Percentiles rank a stretch among this genome's conserved stretches.
Conservation (phyloP, 2,329 filamentous ascomycete genomes). For the Phoma sp. region DNA sequence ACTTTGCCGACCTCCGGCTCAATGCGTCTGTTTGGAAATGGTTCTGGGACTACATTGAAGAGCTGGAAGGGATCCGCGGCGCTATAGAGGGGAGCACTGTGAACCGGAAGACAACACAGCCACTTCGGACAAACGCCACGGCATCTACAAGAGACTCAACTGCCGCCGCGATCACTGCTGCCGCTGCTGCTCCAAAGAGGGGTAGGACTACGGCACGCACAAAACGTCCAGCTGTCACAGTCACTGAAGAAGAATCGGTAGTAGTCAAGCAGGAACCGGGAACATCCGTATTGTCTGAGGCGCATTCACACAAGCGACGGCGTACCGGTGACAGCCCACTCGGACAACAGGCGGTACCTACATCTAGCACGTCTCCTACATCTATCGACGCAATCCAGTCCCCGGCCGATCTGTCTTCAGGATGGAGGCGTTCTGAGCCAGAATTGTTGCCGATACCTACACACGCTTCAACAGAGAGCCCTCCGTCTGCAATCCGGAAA, state of each 20-base stretch:
- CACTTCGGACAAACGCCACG: background rate
- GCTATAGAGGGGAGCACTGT: constrained; percentile 32
- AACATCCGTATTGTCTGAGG: background rate
- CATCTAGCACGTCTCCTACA: too few species aligned
- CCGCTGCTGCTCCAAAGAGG: constrained; percentile 10
- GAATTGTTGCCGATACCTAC: background rate
- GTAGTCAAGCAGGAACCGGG: background rate
- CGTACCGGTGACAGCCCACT: constrained; percentile 15
- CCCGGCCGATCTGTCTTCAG: background rate
- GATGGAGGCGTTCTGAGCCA: background rate
- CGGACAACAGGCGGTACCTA: background rate
- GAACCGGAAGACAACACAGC: constrained; percentile 5
- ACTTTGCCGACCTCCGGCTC: constrained; percentile 39
- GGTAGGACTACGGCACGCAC: constrained; percentile 10
- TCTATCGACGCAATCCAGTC: background rate
- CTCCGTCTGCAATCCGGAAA: background rate
- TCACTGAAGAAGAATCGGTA: background rate
- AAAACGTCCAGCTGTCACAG: background rate
- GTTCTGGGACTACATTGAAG: constrained; percentile 41
- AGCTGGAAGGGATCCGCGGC: constrained; percentile 35
- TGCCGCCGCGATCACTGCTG: constrained; percentile 7
- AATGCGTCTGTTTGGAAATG: constrained; percentile 36
- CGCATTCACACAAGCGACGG: constrained; percentile 23
- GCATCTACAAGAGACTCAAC: background rate
- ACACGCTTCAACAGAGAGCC: background rate